Percentiles rank a stretch among this genome's conserved stretches.
These are phyloP conservation scores for Chytriomyces sp. DNA, from an alignment of 192 early-diverging fungal species.

Conservation along the genomic window DNA sequence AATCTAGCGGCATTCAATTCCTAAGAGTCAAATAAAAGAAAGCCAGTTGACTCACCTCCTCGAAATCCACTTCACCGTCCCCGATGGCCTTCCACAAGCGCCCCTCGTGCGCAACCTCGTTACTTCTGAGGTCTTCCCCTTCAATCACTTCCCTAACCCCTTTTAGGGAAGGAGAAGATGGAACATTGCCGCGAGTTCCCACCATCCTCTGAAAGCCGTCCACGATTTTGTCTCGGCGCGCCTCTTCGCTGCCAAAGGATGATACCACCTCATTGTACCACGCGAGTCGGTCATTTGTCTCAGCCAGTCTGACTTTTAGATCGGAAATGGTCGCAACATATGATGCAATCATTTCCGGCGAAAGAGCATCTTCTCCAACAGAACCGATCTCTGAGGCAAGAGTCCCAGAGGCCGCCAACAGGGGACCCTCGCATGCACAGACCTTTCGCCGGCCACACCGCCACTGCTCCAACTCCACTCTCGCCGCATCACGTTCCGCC, in stretches of 20 bases:
- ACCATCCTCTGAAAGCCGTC: background rate
- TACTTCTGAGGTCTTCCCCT: background rate
- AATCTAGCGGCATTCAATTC: no score
- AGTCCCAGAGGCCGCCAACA: background rate
- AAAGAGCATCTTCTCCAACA: background rate
- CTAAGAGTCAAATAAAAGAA: background rate
- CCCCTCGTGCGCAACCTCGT: conserved; percentile 38
- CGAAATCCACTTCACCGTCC: conserved; percentile 30
- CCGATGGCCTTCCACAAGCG: conserved; percentile 36
- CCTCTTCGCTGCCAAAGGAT: conserved; percentile 23
- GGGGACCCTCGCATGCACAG: background rate
- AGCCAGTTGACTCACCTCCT: conserved; percentile 10
- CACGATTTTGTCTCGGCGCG: conserved; percentile 4
- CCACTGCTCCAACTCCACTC: conserved; percentile 37
- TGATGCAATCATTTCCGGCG: conserved; percentile 30
- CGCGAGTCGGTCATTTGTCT: conserved; percentile 48
- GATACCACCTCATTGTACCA: conserved; percentile 55
- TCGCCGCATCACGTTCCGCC: conserved; percentile 36
- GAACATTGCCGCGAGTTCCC: conserved; percentile 1
- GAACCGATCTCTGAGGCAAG: background rate
- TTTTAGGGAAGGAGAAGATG: conserved; percentile 6
- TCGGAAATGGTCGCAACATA: conserved; percentile 47
- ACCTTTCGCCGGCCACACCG: conserved; percentile 3
- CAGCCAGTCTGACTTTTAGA: conserved; percentile 39
- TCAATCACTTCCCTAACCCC: background rate